Evolutionary conservation across 805 yeast species (phyloP).

Genomic region (Saccharomycopsis capsularis): DNA sequence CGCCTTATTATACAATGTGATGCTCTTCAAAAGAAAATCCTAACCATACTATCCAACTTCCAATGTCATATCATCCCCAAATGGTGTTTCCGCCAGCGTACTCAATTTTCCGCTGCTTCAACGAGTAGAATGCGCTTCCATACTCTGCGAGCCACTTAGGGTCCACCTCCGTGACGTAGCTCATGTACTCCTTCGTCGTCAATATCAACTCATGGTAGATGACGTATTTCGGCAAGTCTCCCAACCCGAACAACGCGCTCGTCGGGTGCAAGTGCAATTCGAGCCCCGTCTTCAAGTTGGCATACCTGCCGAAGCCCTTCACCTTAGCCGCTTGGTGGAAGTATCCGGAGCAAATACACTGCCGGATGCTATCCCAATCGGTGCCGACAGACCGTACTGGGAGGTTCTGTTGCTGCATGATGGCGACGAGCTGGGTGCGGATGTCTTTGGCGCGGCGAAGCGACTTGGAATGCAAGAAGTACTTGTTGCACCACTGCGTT

Average conservation of each 20-base stretch:
- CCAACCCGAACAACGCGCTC: slow-evolving; percentile 54
- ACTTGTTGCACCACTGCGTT: slow-evolving; percentile 68
- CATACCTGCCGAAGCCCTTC: slow-evolving; percentile 45
- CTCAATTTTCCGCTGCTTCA: slow-evolving; percentile 4
- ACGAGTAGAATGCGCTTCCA: slow-evolving; percentile 31
- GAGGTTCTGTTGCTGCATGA: slow-evolving; percentile 45
- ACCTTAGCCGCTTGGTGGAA: slow-evolving; percentile 62
- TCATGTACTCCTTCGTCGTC: slow-evolving; percentile 88
- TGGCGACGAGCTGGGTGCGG: slow-evolving; percentile 55
- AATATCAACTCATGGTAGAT: slow-evolving; percentile 74
- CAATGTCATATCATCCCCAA: slow-evolving; percentile 9
- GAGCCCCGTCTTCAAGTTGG: slow-evolving; percentile 46
- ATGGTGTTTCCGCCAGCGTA: slow-evolving; percentile 4
- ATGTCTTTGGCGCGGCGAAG: slow-evolving; percentile 75
- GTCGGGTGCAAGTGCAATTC: slow-evolving; percentile 88
- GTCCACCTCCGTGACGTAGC: slow-evolving; percentile 75
- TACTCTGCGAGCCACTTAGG: slow-evolving; percentile 68
- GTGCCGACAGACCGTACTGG: slow-evolving; percentile 45
- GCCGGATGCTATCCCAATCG: slow-evolving; percentile 49
- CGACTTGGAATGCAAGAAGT: slow-evolving; percentile 75
- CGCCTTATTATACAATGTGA: no score
- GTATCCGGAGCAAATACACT: slow-evolving; percentile 60
- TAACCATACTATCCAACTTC: no score
- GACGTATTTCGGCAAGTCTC: slow-evolving; percentile 64
- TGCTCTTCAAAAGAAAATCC: no score